Evolutionary conservation across 2,329 filamentous ascomycete genomes (phyloP).

Genomic region (Pseudomassariella vexata): DNA sequence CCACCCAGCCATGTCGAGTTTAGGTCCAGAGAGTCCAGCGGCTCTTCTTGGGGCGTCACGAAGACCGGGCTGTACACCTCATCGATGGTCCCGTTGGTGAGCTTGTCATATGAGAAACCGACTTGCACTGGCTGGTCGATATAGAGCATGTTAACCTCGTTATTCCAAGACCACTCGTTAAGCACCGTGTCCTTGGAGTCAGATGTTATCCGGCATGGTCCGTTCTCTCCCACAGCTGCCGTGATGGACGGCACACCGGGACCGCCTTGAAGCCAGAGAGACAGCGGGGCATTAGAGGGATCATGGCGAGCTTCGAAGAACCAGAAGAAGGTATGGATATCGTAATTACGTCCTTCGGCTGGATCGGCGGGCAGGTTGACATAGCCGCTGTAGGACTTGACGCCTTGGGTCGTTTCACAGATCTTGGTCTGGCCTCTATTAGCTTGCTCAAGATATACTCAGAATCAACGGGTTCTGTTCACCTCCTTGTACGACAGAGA

Average conservation of each 20-base stretch:
- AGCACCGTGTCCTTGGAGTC: slow-evolving; percentile 15
- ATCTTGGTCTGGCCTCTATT: slow-evolving; percentile 15
- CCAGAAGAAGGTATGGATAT: slow-evolving; percentile 39
- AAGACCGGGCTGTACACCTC: slow-evolving; percentile 11
- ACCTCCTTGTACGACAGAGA: slow-evolving; percentile 2
- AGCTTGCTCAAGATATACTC: neutral
- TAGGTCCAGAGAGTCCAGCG: neutral
- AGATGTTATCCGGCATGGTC: slow-evolving; percentile 19
- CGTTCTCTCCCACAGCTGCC: slow-evolving; percentile 26
- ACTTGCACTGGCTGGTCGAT: slow-evolving; percentile 22
- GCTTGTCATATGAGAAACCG: slow-evolving; percentile 22
- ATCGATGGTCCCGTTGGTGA: slow-evolving; percentile 19
- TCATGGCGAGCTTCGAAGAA: slow-evolving; percentile 37
- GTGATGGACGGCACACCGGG: slow-evolving; percentile 30
- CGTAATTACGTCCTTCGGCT: neutral
- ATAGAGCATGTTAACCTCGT: slow-evolving; percentile 21
- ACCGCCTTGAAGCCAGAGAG: slow-evolving; percentile 44
- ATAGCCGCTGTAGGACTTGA: slow-evolving; percentile 37
- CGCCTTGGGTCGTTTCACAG: slow-evolving; percentile 46
- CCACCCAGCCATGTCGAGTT: slow-evolving; percentile 2
- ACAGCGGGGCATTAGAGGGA: slow-evolving; percentile 33
- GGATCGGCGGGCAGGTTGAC: slow-evolving; percentile 18
- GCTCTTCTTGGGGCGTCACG: neutral
- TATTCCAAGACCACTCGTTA: slow-evolving; percentile 16
- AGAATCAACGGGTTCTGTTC: too few species aligned